A percentile compares a stretch with the other conserved stretches of the same genome.
Conservation (phyloP, 2,329 filamentous ascomycete species). For the Fusarium sp. region DNA sequence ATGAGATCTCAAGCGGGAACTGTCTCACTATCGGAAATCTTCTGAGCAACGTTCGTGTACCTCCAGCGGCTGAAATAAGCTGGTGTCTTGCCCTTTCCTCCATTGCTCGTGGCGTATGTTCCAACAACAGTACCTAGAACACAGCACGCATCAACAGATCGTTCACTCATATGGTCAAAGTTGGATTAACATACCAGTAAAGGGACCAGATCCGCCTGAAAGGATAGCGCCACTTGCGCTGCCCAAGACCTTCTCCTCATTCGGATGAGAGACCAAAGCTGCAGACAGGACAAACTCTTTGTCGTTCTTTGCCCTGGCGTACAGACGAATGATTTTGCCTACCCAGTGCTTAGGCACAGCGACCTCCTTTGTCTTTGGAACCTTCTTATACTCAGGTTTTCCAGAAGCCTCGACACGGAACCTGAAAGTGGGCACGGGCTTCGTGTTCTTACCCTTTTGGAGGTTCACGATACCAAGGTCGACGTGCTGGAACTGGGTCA, state of each 20-base stretch:
- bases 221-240: too few species aligned
- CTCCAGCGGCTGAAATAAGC: conserved; percentile 65
- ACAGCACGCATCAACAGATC: neutral
- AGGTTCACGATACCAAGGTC: neutral
- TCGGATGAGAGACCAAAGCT: too few species aligned
- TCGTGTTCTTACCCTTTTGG: too few species aligned
- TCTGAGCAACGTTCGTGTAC: conserved; percentile 54
- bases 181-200: too few species aligned
- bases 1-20: neutral
- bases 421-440: neutral
- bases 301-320: too few species aligned
- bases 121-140: conserved; percentile 57
- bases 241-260: too few species aligned
- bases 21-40: conserved; percentile 10
- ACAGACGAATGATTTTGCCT: too few species aligned
- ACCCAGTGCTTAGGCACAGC: too few species aligned
- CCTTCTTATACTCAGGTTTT: neutral
- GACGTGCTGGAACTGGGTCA: neutral
- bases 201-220: too few species aligned
- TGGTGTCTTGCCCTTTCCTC: conserved; percentile 58
- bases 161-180: too few species aligned
- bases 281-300: neutral
- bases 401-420: neutral
- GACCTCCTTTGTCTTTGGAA: neutral
- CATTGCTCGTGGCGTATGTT: conserved; percentile 68